Evolutionary conservation across 2,329 filamentous ascomycete genomes (phyloP).

Genomic region (Epichloe sp.): DNA sequence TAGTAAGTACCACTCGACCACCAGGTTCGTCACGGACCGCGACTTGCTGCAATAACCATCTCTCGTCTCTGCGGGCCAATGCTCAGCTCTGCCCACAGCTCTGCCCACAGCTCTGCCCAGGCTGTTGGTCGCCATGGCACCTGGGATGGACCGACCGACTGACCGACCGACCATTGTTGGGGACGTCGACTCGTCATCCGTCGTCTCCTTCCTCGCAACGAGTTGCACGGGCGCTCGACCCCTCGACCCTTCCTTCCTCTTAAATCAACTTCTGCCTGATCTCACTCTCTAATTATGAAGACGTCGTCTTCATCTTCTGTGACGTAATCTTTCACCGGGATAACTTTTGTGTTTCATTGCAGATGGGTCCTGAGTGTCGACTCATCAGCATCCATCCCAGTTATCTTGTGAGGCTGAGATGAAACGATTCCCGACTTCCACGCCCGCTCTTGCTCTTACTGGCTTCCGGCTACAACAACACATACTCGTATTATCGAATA

Average conservation of each 20-base stretch:
- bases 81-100: conserved; percentile 3
- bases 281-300: conserved; percentile 1
- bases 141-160: background rate
- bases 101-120: conserved; percentile 3
- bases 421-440: background rate
- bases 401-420: conserved; percentile 10
- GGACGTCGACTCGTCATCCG: conserved; percentile 3
- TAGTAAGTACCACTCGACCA: background rate
- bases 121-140: conserved; percentile 7
- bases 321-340: conserved; percentile 4
- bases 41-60: background rate
- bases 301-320: conserved; percentile 5
- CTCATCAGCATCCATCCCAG: conserved; percentile 6
- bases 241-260: conserved; percentile 1
- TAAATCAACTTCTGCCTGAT: background rate
- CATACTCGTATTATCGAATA: conserved; percentile 3
- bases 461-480: background rate
- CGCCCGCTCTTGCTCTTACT: background rate
- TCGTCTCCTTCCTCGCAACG: conserved; percentile 1
- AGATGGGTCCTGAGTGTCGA: conserved; percentile 12
- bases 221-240: background rate
- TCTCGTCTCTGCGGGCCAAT: conserved; percentile 3
- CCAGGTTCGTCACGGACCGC: conserved; percentile 3
- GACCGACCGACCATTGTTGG: too few relatives aligned
- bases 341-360: conserved; percentile 10